These are phyloP conservation scores for Brettanomyces sp. DNA, from an alignment of 805 yeast genomes.

Conservation along the genomic window DNA sequence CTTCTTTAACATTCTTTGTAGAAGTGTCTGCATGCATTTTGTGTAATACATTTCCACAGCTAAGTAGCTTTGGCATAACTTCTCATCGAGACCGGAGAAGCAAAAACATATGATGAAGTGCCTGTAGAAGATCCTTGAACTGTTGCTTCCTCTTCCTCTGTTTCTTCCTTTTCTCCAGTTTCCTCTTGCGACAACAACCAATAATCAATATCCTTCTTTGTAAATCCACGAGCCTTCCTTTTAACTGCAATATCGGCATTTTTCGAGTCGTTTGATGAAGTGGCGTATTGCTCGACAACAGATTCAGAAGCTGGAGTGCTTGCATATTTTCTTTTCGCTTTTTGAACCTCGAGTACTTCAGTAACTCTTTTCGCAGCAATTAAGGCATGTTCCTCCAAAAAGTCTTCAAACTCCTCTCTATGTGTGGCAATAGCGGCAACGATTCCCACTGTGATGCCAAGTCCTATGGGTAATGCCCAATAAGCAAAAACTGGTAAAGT, in stretches of 20 bases:
- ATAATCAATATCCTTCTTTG: conserved; percentile 1
- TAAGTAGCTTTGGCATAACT: too few relatives aligned
- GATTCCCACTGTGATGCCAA: conserved; percentile 18
- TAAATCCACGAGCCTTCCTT: not conserved
- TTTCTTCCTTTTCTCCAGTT: not conserved
- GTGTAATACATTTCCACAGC: too few relatives aligned
- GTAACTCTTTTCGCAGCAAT: conserved; percentile 3
- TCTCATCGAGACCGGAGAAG: not conserved
- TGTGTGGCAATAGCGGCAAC: conserved; percentile 18
- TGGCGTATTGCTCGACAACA: too few relatives aligned
- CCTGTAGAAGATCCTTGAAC: not conserved
- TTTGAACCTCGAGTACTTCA: conserved; percentile 9
- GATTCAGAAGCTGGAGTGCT: too few relatives aligned
- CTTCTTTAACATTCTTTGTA: too few relatives aligned
- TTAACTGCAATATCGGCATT: not conserved
- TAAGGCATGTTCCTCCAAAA: conserved; percentile 11
- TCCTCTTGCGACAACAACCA: conserved; percentile 1
- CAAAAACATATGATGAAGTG: not conserved
- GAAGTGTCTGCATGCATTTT: too few relatives aligned
- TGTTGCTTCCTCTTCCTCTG: not conserved
- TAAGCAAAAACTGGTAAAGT: not conserved
- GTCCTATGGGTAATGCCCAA: conserved; percentile 13
- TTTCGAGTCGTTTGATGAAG: too few relatives aligned
- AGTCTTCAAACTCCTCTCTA: conserved; percentile 19
- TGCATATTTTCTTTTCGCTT: conserved; percentile 4